Evolutionary conservation across 2,329 filamentous ascomycete species (phyloP).

Genomic region (Aciculosporium take): DNA sequence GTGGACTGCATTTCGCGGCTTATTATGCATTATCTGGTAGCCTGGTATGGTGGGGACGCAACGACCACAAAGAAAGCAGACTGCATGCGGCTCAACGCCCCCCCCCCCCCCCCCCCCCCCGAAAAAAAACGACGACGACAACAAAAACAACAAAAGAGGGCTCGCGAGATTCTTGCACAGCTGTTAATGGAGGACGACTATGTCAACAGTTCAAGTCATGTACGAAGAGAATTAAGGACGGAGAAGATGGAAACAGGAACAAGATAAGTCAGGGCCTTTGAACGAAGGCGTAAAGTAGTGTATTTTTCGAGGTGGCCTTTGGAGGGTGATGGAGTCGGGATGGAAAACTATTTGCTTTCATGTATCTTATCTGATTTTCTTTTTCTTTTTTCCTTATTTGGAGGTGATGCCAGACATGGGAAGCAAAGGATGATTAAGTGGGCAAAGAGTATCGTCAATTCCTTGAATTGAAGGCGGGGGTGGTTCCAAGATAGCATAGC

Average conservation of each 20-base stretch:
- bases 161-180: neutral
- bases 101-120: too few species aligned
- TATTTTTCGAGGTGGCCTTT: neutral
- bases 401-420: neutral
- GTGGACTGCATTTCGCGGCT: slow-evolving; percentile 10
- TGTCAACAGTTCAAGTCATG: neutral
- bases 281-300: neutral
- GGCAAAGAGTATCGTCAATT: slow-evolving; percentile 1
- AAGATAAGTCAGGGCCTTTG: neutral
- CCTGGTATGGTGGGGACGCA: slow-evolving; percentile 1
- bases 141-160: neutral
- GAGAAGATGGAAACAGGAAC: neutral
- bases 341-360: neutral
- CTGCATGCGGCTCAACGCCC: too few species aligned
- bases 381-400: neutral
- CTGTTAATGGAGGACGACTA: neutral
- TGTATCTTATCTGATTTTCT: neutral
- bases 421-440: slow-evolving; percentile 2
- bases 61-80: neutral
- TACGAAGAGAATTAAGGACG: neutral
- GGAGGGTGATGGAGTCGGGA: neutral
- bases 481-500: slow-evolving; percentile 4
- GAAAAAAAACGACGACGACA: neutral
- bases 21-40: slow-evolving; percentile 7
- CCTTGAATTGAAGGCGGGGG: neutral